Conservation (phyloP, 1,139 yeast genomes). For the Taiozyma sp. region DNA sequence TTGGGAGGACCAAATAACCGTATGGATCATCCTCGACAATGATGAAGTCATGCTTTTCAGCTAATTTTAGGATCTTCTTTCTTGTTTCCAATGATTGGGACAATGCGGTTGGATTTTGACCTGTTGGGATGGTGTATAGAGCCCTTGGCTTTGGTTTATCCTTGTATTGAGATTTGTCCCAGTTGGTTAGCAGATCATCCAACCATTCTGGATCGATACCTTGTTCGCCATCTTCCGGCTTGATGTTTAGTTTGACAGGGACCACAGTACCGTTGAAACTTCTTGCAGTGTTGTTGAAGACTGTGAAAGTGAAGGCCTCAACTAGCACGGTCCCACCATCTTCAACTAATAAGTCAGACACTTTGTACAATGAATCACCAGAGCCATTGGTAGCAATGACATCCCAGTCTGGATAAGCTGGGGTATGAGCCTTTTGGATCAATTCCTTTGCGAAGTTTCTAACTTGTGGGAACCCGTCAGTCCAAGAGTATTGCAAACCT, state of each 20-base stretch:
- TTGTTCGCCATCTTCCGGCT: slow-evolving; percentile 28
- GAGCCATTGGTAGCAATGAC: slow-evolving; percentile 56
- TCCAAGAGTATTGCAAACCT: slow-evolving; percentile 47
- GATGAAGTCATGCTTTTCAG: slow-evolving; percentile 68
- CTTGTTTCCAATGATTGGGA: slow-evolving; percentile 64
- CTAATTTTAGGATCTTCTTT: slow-evolving; percentile 56
- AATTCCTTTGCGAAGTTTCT: slow-evolving; percentile 39
- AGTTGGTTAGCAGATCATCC: slow-evolving; percentile 49
- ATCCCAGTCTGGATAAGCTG: slow-evolving; percentile 53
- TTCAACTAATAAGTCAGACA: slow-evolving; percentile 52
- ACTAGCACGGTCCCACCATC: slow-evolving; percentile 50
- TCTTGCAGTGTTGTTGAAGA: slow-evolving; percentile 40
- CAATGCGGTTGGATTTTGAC: slow-evolving; percentile 91
- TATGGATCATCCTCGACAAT: slow-evolving; percentile 94
- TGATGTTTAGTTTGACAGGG: slow-evolving; percentile 44
- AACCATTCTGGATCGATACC: slow-evolving; percentile 53
- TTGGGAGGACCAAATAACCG: slow-evolving; percentile 54
- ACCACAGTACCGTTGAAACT: slow-evolving; percentile 45
- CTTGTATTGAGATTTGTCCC: slow-evolving; percentile 42
- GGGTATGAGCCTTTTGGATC: slow-evolving; percentile 40
- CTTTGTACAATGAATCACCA: slow-evolving; percentile 60
- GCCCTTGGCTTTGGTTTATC: slow-evolving; percentile 48
- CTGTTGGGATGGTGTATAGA: slow-evolving; percentile 74
- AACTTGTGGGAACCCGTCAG: slow-evolving; percentile 40
- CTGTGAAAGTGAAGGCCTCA: slow-evolving; percentile 63